A percentile compares a stretch with the other conserved stretches of the same genome.
Evolutionary conservation across 495 filamentous ascomycete species (phyloP).

Genomic region (Xylaria grammica): DNA sequence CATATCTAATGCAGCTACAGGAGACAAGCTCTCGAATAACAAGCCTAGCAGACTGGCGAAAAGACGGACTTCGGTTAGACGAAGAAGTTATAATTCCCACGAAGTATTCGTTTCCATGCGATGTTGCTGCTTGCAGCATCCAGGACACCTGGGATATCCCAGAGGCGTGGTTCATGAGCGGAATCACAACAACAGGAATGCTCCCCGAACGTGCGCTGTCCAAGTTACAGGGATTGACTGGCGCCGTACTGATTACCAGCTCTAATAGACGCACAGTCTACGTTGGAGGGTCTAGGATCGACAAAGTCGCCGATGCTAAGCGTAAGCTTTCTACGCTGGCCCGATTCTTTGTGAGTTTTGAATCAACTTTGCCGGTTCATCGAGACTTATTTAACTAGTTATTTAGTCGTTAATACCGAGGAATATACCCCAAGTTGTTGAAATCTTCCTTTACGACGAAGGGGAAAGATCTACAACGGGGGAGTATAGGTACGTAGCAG

Average conservation of each 20-base stretch:
- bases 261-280: slow-evolving; percentile 37
- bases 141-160: slow-evolving; percentile 26
- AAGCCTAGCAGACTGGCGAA: slow-evolving; percentile 1
- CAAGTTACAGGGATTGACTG: slow-evolving; percentile 32
- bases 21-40: slow-evolving; percentile 1
- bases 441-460: slow-evolving; percentile 48
- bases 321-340: slow-evolving; percentile 45
- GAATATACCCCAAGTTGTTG: not conserved
- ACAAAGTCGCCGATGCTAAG: slow-evolving; percentile 28
- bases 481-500: slow-evolving; percentile 39
- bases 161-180: slow-evolving; percentile 11
- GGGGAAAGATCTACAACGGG: slow-evolving; percentile 33
- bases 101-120: slow-evolving; percentile 20
- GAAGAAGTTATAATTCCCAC: not conserved
- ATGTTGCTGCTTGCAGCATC: slow-evolving; percentile 13
- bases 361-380: not conserved
- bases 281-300: slow-evolving; percentile 36
- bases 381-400: not conserved
- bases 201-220: slow-evolving; percentile 23
- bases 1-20: slow-evolving; percentile 1
- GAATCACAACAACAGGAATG: slow-evolving; percentile 22
- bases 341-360: slow-evolving; percentile 39
- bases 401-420: not conserved
- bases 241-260: slow-evolving; percentile 31
- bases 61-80: not conserved